Evolutionary conservation across 257 asterid genomes (phyloP), one percentile per base, ranked within the genome.

Genomic region (Nicotiana benthamiana): DNA sequence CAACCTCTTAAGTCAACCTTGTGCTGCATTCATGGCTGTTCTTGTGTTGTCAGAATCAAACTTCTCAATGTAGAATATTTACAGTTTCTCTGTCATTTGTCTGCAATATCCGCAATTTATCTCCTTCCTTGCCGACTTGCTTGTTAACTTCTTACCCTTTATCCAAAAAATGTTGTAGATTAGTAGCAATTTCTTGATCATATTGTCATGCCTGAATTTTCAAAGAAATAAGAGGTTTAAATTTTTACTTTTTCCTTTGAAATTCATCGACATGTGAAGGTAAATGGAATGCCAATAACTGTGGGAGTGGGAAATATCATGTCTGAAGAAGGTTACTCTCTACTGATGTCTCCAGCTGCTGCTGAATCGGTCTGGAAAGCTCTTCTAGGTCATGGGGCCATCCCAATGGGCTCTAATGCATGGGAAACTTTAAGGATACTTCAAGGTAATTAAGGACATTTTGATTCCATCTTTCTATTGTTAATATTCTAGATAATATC

Each of bases 351-450:
- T 75, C 94, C 92, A 51, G 85, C 87, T 77, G 88, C 92, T 83
- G 92, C 95, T 79, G 87, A 81, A 80, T 68, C 91, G 7, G 86
- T 95, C 65, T 88, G 90, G 97, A 93, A 91, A 80, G 88, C 97
- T 87, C 91, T 93, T 88, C 63, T 83, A 59, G 87, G 83, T 82
- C 94, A 87, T 62, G 97, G 99, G 83, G 93, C 96, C 9, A 78
- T 90, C 79, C 90, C 93, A 28, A 89, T 93, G 94, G 90, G 97
- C 65, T 75, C 93, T 59, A 86, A 82, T 83, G 94, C 96, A 77
- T 92, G 97, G 98, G 99, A 95, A 90, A 93, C 90, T n/a, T 78
- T 92, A 82, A 89, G 99, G 87, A 87, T 95, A 85, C 90, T 93
- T 85, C 96, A 85, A 93, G 99, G 99, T 94, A 82, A 74, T 80